Evolutionary conservation across 768 basidiomycete genomes (phyloP), one percentile per base, ranked within the genome.

Genomic region (Brasilioporus rufonigricans): DNA sequence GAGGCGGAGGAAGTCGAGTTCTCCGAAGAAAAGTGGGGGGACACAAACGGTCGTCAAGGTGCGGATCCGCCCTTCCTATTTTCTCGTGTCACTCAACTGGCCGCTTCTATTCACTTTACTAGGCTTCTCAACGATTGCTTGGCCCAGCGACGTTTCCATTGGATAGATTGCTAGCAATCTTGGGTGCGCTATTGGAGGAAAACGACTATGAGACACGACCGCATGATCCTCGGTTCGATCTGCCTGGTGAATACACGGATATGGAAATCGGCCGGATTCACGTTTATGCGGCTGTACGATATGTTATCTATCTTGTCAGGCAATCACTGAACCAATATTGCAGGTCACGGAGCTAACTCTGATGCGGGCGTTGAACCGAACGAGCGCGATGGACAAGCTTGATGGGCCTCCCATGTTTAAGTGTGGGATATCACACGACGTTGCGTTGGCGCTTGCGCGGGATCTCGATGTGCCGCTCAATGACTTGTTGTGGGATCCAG

Each of bases 61-160:
- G 64, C 56, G 54, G 54, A 58, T 46, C 19, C 12, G 24, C n/a
- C 12, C 16, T 19, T 27, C 6, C 0, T 2, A 7, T 27, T 39
- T 24, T 39, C 21, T 36, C 41, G 13, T 36, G 26, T 4, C n/a
- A n/a, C n/a, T n/a, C n/a, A n/a, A n/a, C n/a, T n/a, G n/a, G n/a
- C n/a, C 8, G 14, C 29, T 31, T 16, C 12, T 26, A 27, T 49
- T 18, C 47, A 13, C 48, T 53, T 23, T 14, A 12, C 5, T 46
- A 91, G 87, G 74, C 86, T 16, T 82, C 92, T 2, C 90, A 92
- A 62, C 75, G 86, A n/a, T 78, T 93, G 5, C 71, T 89, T 3
- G 93, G 93, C 2, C 93, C 93, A 3, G 76, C 80, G 32, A 71
- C 86, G 1, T 95, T 95, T 65, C 83, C 88, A 0, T 69, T 94